phyloP scores from a whole-genome alignment of 345 rosid species.

The Eucalyptus sp. region DNA sequence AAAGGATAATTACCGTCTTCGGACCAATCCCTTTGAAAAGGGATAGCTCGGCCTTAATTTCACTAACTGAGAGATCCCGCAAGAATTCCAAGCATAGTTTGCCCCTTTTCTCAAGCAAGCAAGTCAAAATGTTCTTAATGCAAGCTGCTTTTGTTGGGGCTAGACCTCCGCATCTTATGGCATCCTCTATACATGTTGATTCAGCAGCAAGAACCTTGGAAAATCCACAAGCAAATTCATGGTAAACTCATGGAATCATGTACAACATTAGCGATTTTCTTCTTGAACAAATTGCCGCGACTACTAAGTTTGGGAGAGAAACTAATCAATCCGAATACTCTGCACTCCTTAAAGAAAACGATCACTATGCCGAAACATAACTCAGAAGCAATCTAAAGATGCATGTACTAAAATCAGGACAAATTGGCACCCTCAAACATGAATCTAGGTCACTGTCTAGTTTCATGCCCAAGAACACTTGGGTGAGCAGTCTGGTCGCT shows the following conservation, averaged over 20 bases:
- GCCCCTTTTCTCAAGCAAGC: conserved; percentile 51
- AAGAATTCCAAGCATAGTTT: conserved; percentile 74
- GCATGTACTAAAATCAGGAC: not conserved
- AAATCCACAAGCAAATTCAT: not conserved
- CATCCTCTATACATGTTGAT: conserved; percentile 37
- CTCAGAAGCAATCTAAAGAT: not conserved
- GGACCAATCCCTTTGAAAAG: conserved; percentile 74
- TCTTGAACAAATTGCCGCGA: not conserved
- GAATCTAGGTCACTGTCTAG: not conserved
- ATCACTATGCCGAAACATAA: not conserved
- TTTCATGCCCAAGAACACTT: not conserved
- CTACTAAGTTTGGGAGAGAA: not conserved
- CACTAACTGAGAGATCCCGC: conserved; percentile 41
- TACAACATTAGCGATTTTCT: not conserved
- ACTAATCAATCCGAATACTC: not conserved
- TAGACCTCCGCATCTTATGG: conserved; percentile 87
- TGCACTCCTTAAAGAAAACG: not conserved
- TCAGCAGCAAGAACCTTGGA: conserved; percentile 70
- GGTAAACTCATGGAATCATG: not conserved
- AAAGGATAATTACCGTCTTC: conserved; percentile 44
- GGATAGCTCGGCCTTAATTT: conserved; percentile 75
- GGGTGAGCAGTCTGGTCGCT: not conserved
- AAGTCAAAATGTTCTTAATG: conserved; percentile 52
- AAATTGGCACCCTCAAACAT: not conserved
- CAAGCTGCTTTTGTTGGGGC: conserved; percentile 76